Conservation (phyloP, 202 grass and related monocot genomes). For the Elaeis oleifera region DNA sequence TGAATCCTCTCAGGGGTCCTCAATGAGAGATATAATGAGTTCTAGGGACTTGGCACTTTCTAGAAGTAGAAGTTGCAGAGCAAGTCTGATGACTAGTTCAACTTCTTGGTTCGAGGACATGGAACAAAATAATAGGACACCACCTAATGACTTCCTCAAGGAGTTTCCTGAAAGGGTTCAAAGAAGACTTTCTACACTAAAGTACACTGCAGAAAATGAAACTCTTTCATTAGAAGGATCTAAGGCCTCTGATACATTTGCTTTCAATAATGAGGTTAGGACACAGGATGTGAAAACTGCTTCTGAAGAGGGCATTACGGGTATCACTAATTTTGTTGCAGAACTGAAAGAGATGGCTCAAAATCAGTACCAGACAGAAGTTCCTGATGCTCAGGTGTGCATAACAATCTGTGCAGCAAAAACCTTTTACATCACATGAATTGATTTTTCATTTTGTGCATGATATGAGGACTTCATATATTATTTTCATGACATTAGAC, state of each 20-base stretch:
- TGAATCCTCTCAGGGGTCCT: conserved; percentile 27
- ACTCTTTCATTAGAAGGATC: conserved; percentile 20
- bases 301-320: no score
- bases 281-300: background rate
- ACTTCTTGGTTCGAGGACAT: conserved; percentile 53
- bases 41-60: conserved; percentile 36
- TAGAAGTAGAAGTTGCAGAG: conserved; percentile 70
- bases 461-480: no score
- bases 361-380: background rate
- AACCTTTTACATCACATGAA: background rate
- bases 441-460: no score
- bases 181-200: conserved; percentile 34
- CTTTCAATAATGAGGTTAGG: conserved; percentile 3
- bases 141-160: conserved; percentile 30
- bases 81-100: conserved; percentile 60
- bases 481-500: no score
- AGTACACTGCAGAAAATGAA: conserved; percentile 30
- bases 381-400: conserved; percentile 32
- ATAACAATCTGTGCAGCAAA: background rate
- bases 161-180: conserved; percentile 30
- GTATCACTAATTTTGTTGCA: no score
- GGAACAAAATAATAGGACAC: conserved; percentile 25
- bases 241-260: conserved; percentile 13
- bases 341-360: conserved; percentile 1
- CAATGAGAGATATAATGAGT: conserved; percentile 37